Evolutionary conservation across 257 asterid species (phyloP), one percentile per base, ranked within the genome.

Genomic region (Solanum ossicruentum): DNA sequence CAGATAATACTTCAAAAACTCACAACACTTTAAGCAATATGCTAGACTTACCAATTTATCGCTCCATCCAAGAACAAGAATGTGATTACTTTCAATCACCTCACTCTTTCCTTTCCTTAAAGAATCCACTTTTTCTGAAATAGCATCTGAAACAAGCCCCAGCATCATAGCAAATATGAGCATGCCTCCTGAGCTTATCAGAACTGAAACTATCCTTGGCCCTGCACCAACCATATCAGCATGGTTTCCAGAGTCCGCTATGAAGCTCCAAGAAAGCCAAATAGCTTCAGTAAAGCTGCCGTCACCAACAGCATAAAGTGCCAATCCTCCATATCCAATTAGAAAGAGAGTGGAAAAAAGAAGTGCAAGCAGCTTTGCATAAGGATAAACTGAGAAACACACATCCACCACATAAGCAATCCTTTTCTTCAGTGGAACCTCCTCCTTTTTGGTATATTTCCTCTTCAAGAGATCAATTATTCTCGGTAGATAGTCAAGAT

Each of bases 131-230:
- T 96, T 96, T 89, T 96, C 98, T 12, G 99, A 96, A 69, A 96
- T 96, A 86, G 99, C 98, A 93, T 96, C 99, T 26, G 99, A 96
- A 89, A 96, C 98, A 84, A 96, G 99, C 85, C 99, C 99, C 84
- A 96, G 90, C 99, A 96, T 96, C 99, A 96, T 96, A 85, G 99
- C 99, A 90, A 96, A 96, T 90, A 96, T 93, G 79, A 96, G 98
- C 99, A 96, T 96, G 88, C 98, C 99, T 81, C 99, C 98, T 36
- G 99, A 91, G 87, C 93, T 96, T 89, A 96, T 93, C 84, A 97
- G 94, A 84, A 96, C 99, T 23, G 99, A 93, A 89, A 96, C 99
- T 57, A 96, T 89, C 87, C 98, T 90, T 28, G 96, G 97, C 86
- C 99, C 98, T 67, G 89, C 91, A 52, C 98, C 99, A 80, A 90